These are phyloP conservation scores for Stagonosporopsis vannaccii DNA, from an alignment of 2,329 filamentous ascomycete genomes.

Conservation along the genomic window DNA sequence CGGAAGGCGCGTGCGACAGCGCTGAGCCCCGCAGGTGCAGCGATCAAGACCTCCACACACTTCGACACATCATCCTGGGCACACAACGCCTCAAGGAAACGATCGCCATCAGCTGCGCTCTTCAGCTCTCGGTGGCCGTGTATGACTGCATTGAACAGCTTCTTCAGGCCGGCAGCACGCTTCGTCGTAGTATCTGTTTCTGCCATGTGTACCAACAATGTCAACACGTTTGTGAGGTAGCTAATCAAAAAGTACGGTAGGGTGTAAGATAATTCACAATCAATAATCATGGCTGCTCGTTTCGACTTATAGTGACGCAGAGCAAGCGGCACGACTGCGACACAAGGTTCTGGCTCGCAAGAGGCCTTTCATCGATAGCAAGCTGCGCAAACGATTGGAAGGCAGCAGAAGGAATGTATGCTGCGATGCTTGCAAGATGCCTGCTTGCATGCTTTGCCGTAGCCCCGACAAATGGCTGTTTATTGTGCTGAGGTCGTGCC, in stretches of 20 bases:
- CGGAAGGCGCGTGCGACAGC: conserved; percentile 54
- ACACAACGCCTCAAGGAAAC: conserved; percentile 60
- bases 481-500: conserved; percentile 25
- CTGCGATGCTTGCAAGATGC: conserved; percentile 17
- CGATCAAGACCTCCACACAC: conserved; percentile 49
- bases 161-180: conserved; percentile 43
- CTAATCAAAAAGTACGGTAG: not conserved
- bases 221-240: not conserved
- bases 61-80: conserved; percentile 50
- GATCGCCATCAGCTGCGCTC: conserved; percentile 50
- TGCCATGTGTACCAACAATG: not conserved
- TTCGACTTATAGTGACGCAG: not conserved
- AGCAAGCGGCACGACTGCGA: not conserved
- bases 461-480: conserved; percentile 22
- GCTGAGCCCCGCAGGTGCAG: conserved; percentile 29
- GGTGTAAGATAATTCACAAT: not conserved
- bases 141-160: conserved; percentile 52
- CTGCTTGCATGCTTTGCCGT: conserved; percentile 28
- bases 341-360: not conserved
- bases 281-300: not conserved
- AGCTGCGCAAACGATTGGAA: conserved; percentile 40
- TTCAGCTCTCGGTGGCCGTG: conserved; percentile 50
- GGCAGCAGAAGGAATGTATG: conserved; percentile 16
- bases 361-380: not conserved
- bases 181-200: conserved; percentile 19